Evolutionary conservation across 176 grass and related monocot species (phyloP).

Genomic region (Avena sativa): DNA sequence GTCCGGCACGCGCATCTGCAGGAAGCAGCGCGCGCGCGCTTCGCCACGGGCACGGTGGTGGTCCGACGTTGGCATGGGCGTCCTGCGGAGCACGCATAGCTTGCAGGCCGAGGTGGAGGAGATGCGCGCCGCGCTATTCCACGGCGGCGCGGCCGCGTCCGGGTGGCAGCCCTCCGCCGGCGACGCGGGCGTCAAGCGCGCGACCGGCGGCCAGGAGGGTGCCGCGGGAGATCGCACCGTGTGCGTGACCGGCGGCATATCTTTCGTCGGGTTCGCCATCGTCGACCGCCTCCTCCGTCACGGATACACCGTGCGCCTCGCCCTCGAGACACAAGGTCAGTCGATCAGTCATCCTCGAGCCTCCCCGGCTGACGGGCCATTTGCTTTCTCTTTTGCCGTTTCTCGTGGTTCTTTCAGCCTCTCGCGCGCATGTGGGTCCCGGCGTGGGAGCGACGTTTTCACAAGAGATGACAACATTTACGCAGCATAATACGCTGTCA

Average conservation of each 20-base stretch:
- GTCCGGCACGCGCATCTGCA: not conserved
- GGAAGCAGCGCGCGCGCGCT: too few relatives aligned
- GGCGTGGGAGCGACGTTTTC: too few relatives aligned
- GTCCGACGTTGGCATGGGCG: constrained; percentile 55
- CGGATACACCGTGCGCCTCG: constrained; percentile 91
- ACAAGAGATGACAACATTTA: too few relatives aligned
- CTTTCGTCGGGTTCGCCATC: constrained; percentile 87
- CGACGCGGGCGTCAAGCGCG: constrained; percentile 46
- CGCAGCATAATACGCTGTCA: too few relatives aligned
- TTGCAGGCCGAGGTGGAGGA: constrained; percentile 94
- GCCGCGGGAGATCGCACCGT: constrained; percentile 52
- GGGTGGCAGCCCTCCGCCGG: constrained; percentile 46
- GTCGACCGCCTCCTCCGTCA: constrained; percentile 77
- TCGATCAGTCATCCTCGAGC: not conserved
- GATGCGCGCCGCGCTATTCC: constrained; percentile 62
- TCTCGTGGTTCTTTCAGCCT: too few relatives aligned
- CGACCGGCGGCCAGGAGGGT: constrained; percentile 33
- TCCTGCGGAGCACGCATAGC: constrained; percentile 81
- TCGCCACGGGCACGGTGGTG: too few relatives aligned
- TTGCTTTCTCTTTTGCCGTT: not conserved
- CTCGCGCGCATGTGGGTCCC: not conserved
- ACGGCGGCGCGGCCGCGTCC: not conserved
- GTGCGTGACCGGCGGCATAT: constrained; percentile 90
- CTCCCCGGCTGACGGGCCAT: not conserved
- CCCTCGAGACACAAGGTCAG: constrained; percentile 61